Conservation (phyloP, 805 yeast genomes). For the Pichia scutulata region DNA sequence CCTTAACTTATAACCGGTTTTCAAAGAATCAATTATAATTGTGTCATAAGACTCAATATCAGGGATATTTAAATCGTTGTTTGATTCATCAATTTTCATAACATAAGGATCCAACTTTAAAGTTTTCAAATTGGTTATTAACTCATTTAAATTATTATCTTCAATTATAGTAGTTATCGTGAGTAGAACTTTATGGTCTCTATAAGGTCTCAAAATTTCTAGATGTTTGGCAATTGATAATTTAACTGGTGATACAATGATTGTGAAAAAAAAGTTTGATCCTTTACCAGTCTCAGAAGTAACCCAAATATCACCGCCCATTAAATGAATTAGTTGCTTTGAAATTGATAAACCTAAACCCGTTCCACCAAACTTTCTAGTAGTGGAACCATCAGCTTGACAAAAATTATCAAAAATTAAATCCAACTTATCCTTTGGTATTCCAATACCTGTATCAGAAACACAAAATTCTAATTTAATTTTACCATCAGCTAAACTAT, state of each 20-base stretch:
- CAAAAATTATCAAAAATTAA: slow-evolving; percentile 85
- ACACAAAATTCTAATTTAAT: slow-evolving; percentile 72
- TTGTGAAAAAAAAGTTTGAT: slow-evolving; percentile 75
- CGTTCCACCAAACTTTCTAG: slow-evolving; percentile 89
- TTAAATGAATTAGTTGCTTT: slow-evolving; percentile 74
- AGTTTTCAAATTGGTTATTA: slow-evolving; percentile 42
- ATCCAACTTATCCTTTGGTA: slow-evolving; percentile 75
- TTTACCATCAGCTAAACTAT: slow-evolving; percentile 31
- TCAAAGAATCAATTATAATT: slow-evolving; percentile 74
- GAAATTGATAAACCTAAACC: slow-evolving; percentile 86
- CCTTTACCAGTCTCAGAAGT: slow-evolving; percentile 74
- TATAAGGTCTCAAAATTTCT: slow-evolving; percentile 65
- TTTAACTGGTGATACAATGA: slow-evolving; percentile 67
- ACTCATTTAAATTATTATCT: slow-evolving; percentile 39
- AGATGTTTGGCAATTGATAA: slow-evolving; percentile 55
- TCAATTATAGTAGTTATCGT: slow-evolving; percentile 57
- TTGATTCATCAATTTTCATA: slow-evolving; percentile 44
- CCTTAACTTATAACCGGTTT: slow-evolving; percentile 63
- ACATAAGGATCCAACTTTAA: slow-evolving; percentile 49
- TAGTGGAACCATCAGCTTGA: slow-evolving; percentile 91
- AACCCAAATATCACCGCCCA: slow-evolving; percentile 96
- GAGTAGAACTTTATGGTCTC: slow-evolving; percentile 60
- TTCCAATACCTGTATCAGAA: slow-evolving; percentile 87
- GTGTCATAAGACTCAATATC: slow-evolving; percentile 65
- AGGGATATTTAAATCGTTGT: slow-evolving; percentile 43